Evolutionary conservation across 345 rosid species (phyloP).

Genomic region (Boechera divaricarpa): DNA sequence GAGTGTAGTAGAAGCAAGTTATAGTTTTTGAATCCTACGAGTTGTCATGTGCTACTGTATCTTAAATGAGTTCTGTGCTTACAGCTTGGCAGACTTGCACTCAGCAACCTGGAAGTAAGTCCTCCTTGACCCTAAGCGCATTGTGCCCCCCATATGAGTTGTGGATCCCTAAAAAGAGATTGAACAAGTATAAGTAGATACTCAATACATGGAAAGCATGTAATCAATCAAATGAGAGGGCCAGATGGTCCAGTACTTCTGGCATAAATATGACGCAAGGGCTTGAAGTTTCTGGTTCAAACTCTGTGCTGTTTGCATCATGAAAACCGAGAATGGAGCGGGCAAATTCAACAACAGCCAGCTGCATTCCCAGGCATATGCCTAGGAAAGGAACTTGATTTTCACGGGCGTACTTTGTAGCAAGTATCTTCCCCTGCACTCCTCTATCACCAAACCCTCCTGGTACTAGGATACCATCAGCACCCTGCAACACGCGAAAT

Average conservation of each 20-base stretch:
- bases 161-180: constrained; percentile 58
- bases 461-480: constrained; percentile 80
- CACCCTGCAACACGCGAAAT: constrained; percentile 52
- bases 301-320: constrained; percentile 79
- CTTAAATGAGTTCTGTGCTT: constrained; percentile 33
- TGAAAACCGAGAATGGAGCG: constrained; percentile 70
- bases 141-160: constrained; percentile 89
- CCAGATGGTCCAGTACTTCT: constrained; percentile 51
- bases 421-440: constrained; percentile 85
- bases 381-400: constrained; percentile 76
- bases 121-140: constrained; percentile 84
- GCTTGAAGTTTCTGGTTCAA: constrained; percentile 69
- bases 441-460: constrained; percentile 96
- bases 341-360: constrained; percentile 83
- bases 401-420: constrained; percentile 80
- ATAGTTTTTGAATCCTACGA: neutral
- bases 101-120: constrained; percentile 66
- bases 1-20: constrained; percentile 17
- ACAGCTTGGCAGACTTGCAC: constrained; percentile 81
- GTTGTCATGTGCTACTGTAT: constrained; percentile 21
- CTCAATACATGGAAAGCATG: constrained; percentile 6
- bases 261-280: constrained; percentile 90
- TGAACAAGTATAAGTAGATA: constrained; percentile 6
- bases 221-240: constrained; percentile 7
- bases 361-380: constrained; percentile 88